Evolutionary conservation across 2,329 filamentous ascomycete genomes (phyloP), one percentile per base, ranked within the genome.

Genomic region (Trichoderma gracile): DNA sequence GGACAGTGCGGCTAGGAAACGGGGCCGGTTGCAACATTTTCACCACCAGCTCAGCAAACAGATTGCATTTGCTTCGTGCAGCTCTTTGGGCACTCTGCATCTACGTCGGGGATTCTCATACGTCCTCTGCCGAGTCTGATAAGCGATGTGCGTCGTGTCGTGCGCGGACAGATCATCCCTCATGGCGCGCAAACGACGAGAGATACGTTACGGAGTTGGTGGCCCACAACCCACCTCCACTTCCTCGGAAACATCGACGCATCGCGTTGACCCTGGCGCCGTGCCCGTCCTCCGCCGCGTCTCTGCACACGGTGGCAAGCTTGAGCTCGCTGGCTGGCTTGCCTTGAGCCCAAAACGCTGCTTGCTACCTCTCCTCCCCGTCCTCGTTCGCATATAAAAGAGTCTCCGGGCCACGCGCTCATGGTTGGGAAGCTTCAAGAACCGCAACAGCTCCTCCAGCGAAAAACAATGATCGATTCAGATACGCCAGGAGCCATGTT

Each of bases 201-300:
- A 38, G 49, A 65, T 65, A 63, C 45, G 38, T 56, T 65, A 63
- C 58, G 59, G 58, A 56, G 45, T 42, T 40, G n/a, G n/a, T 15
- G 63, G 58, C 64, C 64, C 59, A 65, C 58, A 46, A 46, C 58
- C 52, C 23, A 40, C 50, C 58, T 52, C 64, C 64, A 65, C 64
- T 58, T 57, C 49, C 58, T 65, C 43, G 46, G 42, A 65, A 46
- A 38, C 33, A 30, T 63, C 52, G 55, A 50, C 63, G 58, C 52
- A 56, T 63, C 23, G 59, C 47, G 46, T 61, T 46, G 52, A 57
- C 50, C 33, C 57, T 49, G 53, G 43, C 42, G 9, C 30, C 63
- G 52, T 50, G 38, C 43, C 19, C 43, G 56, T 43, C 49, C 19
- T 47, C 42, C 27, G 27, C n/a, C 49, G 25, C 33, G 23, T 62